Evolutionary conservation across 768 basidiomycete genomes (phyloP).

Genomic region (Boletus rubescentipes): DNA sequence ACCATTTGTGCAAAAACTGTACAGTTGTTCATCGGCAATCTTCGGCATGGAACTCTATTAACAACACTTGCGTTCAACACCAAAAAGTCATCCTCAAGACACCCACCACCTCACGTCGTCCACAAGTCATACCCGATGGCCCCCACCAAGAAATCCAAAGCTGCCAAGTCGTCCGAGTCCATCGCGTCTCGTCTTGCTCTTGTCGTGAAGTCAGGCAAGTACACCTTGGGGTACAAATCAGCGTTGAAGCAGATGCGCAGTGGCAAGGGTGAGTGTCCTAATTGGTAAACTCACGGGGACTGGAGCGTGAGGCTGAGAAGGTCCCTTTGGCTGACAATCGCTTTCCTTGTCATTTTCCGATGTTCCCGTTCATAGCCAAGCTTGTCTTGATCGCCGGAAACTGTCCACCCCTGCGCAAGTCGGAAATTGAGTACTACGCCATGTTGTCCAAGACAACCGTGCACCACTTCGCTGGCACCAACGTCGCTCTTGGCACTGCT

Average conservation of each 20-base stretch:
- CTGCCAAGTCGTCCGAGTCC: conserved; percentile 90
- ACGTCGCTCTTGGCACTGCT: conserved; percentile 97
- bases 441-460: conserved; percentile 99
- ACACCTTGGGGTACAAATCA: conserved; percentile 96
- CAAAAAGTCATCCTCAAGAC: conserved; percentile 16
- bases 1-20: conserved; percentile 29
- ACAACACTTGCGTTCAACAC: conserved; percentile 1
- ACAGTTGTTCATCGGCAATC: conserved; percentile 22
- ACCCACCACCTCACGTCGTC: conserved; percentile 16
- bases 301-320: conserved; percentile 99
- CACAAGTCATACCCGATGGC: conserved; percentile 62
- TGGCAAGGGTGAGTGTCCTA: conserved; percentile 82
- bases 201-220: conserved; percentile 99
- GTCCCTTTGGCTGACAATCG: conserved; percentile 78
- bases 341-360: conserved; percentile 25
- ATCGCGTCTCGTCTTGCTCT: conserved; percentile 90
- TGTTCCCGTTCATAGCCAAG: conserved; percentile 65
- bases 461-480: conserved; percentile 97
- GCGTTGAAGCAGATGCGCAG: conserved; percentile 97
- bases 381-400: conserved; percentile 98
- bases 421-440: conserved; percentile 99
- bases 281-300: conserved; percentile 69
- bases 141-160: conserved; percentile 93
- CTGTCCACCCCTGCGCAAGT: conserved; percentile 98
- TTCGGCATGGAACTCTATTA: conserved; percentile 17